Evolutionary conservation across 1,139 yeast genomes (phyloP).

Genomic region (Pichia sp.): DNA sequence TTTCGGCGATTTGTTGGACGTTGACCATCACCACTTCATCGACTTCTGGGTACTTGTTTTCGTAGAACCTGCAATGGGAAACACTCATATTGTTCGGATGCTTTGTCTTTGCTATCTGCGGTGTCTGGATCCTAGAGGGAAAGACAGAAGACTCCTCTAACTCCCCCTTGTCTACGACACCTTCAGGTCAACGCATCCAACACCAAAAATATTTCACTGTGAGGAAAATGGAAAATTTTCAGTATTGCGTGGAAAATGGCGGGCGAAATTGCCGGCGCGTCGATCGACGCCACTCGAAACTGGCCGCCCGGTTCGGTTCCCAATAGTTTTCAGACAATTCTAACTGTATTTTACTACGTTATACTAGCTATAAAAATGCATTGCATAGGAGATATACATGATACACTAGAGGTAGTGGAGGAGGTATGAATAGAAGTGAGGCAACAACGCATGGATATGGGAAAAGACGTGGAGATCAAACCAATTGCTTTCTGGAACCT

Average conservation of each 20-base stretch:
- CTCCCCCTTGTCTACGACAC: no score
- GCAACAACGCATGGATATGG: no score
- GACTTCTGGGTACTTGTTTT: slow-evolving; percentile 97
- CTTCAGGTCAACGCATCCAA: no score
- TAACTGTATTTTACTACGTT: background rate
- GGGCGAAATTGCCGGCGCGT: no score
- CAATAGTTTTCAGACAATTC: no score
- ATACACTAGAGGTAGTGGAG: background rate
- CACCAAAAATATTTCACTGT: no score
- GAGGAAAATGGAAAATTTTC: slow-evolving; percentile 3
- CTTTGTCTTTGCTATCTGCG: slow-evolving; percentile 20
- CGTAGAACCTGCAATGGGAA: slow-evolving; percentile 94
- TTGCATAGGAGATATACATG: background rate
- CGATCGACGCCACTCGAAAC: slow-evolving; percentile 1
- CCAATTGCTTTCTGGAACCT: slow-evolving; percentile 79
- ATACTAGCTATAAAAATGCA: background rate
- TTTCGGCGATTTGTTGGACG: slow-evolving; percentile 96
- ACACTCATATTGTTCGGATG: slow-evolving; percentile 68
- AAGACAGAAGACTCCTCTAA: no score
- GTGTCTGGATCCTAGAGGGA: no score
- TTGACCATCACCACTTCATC: slow-evolving; percentile 99
- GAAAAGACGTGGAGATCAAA: no score
- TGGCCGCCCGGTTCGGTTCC: background rate
- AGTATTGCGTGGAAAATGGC: background rate
- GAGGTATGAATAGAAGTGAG: no score